phyloP scores from a whole-genome alignment of 2,329 filamentous ascomycete species.

The Pseudonectria buxi region DNA sequence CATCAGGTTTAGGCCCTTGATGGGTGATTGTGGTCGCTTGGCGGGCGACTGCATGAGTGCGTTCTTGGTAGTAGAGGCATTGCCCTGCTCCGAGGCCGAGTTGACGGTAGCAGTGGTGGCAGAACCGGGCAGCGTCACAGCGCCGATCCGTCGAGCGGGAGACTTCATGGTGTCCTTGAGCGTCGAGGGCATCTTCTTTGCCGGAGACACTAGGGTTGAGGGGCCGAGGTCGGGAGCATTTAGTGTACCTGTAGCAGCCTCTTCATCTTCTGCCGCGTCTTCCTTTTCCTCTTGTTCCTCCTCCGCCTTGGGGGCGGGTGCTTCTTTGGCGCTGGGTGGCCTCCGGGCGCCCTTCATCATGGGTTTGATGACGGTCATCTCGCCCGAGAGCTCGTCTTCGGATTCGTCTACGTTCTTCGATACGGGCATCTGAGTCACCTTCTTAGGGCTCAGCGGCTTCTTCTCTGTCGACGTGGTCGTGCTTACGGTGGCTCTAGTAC shows the following conservation, averaged over 20 bases:
- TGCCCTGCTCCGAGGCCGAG: constrained; percentile 7
- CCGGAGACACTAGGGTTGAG: constrained; percentile 45
- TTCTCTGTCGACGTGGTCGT: constrained; percentile 30
- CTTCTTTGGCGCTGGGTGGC: constrained; percentile 25
- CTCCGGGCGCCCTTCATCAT: constrained; percentile 52
- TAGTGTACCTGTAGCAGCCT: constrained; percentile 1
- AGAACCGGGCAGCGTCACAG: constrained; percentile 26
- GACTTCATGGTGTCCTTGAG: constrained; percentile 50
- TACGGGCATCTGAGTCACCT: constrained; percentile 51
- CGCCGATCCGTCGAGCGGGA: constrained; percentile 41
- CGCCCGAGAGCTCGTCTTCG: constrained; percentile 53
- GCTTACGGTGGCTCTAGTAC: constrained; percentile 30
- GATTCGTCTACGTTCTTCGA: constrained; percentile 40
- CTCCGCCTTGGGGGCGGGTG: constrained; percentile 2
- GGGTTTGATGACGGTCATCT: constrained; percentile 44
- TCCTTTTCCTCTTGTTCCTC: constrained; percentile 4
- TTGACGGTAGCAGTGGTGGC: constrained; percentile 21
- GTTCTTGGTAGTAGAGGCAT: constrained; percentile 30
- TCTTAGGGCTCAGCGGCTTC: constrained; percentile 57
- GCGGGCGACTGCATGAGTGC: constrained; percentile 42
- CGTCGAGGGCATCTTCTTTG: constrained; percentile 48
- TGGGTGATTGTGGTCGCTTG: constrained; percentile 41
- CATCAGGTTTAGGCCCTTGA: constrained; percentile 30
- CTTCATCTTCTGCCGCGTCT: constrained; percentile 1
- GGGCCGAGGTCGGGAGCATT: constrained; percentile 31